phyloP scores from a whole-genome alignment of 2,329 filamentous ascomycete genomes.

The Bipolaris bicolor region DNA sequence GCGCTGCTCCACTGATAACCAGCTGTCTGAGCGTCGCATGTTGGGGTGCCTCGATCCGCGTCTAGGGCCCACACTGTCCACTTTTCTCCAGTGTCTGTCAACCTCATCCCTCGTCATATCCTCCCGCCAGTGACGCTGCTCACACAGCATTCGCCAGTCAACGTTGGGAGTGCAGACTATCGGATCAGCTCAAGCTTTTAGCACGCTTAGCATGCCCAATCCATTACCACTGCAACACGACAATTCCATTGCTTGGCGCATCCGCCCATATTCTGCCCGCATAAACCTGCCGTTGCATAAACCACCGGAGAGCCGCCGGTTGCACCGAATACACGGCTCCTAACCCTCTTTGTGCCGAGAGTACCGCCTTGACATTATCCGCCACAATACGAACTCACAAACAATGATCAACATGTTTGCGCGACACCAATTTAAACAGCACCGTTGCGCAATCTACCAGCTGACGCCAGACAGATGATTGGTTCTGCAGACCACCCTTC shows the following conservation, averaged over 20 bases:
- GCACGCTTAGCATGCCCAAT: background rate
- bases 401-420: background rate
- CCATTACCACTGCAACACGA: slow-evolving; percentile 1
- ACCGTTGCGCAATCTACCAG: background rate
- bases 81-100: slow-evolving; percentile 6
- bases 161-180: background rate
- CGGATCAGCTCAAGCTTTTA: background rate
- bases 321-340: slow-evolving; percentile 9
- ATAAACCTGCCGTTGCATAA: slow-evolving; percentile 4
- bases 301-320: slow-evolving; percentile 5
- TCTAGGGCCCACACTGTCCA: slow-evolving; percentile 7
- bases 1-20: slow-evolving; percentile 28
- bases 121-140: slow-evolving; percentile 3
- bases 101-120: slow-evolving; percentile 1
- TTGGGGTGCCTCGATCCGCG: slow-evolving; percentile 21
- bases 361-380: slow-evolving; percentile 1
- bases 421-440: background rate
- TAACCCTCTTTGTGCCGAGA: slow-evolving; percentile 1
- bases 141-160: background rate
- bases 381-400: background rate
- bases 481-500: background rate
- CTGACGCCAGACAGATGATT: background rate
- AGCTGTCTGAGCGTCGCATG: slow-evolving; percentile 14
- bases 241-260: slow-evolving; percentile 11
- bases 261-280: slow-evolving; percentile 2